phyloP scores from a whole-genome alignment of 23 red algal species.

The Rhodosorus marinus region DNA sequence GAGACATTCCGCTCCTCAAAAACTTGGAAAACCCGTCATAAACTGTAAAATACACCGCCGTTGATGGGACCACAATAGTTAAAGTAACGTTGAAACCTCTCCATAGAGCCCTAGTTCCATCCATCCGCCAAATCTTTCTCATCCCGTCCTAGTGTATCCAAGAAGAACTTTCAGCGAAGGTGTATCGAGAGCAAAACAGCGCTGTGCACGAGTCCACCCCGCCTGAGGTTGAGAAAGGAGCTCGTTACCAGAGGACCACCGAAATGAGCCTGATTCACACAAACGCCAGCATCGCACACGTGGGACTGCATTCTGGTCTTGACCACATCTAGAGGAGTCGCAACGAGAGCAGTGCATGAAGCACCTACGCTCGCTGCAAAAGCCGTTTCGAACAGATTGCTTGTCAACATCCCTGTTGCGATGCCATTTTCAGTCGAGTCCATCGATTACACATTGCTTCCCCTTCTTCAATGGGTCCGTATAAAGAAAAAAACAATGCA shows the following conservation, averaged over 20 bases:
- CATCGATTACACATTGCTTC: too few species aligned
- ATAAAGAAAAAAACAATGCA: too few species aligned
- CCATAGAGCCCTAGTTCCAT: conserved; percentile 74
- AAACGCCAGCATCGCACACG: conserved; percentile 6
- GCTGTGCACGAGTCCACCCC: not conserved
- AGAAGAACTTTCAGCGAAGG: not conserved
- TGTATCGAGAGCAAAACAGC: not conserved
- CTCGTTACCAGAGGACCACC: not conserved
- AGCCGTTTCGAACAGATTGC: too few species aligned
- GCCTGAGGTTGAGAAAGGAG: not conserved
- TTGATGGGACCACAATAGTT: conserved; percentile 52
- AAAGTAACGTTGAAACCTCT: conserved; percentile 53
- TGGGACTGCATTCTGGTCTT: conserved; percentile 76
- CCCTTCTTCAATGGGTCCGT: too few species aligned
- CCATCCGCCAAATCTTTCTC: conserved; percentile 11
- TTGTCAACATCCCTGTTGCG: too few species aligned
- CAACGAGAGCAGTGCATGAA: conserved; percentile 41
- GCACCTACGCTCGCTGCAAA: too few species aligned
- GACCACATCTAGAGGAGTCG: conserved; percentile 89
- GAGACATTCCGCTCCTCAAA: not conserved
- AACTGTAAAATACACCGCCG: conserved; percentile 76
- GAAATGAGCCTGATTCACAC: not conserved
- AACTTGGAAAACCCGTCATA: conserved; percentile 31
- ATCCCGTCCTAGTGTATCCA: not conserved
- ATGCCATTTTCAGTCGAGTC: too few species aligned